Base-by-base conservation (phyloP, 2,329 filamentous ascomycete species). In the Huntiella abstrusa region DNA sequence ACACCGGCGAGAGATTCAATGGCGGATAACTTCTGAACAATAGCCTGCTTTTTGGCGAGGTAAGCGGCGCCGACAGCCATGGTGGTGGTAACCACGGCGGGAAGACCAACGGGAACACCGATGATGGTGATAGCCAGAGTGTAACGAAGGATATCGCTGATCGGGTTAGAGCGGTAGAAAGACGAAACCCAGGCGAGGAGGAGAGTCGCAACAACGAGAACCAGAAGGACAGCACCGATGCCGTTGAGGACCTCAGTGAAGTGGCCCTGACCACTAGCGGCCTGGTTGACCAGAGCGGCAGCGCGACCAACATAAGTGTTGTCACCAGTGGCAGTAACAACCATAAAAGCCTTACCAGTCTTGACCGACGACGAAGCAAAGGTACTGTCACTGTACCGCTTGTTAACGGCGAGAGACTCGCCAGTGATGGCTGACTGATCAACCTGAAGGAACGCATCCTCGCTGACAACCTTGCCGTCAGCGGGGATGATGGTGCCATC, bases 31-130 rank as follows among this genome's bases (percentile, higher is more conserved):
- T 19, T 19, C 17, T 19, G 17, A 5, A 19, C 17, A 2, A 19
- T 19, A 1, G 17, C 17, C 17, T 19, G 17, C 17, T 19, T 19
- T 5, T 19, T 19, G 4, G 17, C 17, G 17, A 19, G 4, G 17
- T 19, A 19, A 4, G 84, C 82, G 54, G 85, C 85, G 67, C 85
- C 85, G 61, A 93, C 85, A 60, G 85, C 85, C 84, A 93, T 91
- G 59, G 85, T 93, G 55, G 85, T 93, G 56, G 86, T 93, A 51
- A 92, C 84, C 66, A 93, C 85, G 55, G 83, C 85, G 50, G 85
- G 85, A 53, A 93, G 83, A 78, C 85, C 85, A 64, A 93, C 85
- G 46, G 85, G 85, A 19, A 93, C 85, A 73, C 85, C 85, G 52
- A 92, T 83, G 53, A 93, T 88, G 56, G 83, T 91, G 56, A 93